A percentile compares a stretch with the other conserved stretches of the same genome.
Conservation (phyloP, 257 asterid species). For the Osmanthus fragrans region DNA sequence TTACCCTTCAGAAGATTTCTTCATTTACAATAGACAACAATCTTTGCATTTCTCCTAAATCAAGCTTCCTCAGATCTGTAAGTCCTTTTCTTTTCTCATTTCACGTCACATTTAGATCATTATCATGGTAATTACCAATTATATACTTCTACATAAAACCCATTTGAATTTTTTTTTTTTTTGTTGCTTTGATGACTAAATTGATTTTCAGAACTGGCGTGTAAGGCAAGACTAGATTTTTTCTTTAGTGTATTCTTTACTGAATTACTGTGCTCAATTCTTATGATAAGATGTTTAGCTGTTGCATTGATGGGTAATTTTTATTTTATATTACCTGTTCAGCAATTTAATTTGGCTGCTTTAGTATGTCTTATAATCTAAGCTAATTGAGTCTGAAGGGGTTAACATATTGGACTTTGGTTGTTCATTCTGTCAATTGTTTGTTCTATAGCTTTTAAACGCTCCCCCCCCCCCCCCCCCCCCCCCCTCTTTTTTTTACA, state of each 20-base stretch:
- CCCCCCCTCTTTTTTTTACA: no score
- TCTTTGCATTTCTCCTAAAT: not conserved
- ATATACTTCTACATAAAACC: not conserved
- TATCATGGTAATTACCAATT: not conserved
- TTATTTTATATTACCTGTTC: no score
- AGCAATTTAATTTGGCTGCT: not conserved
- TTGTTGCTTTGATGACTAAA: not conserved
- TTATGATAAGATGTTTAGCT: not conserved
- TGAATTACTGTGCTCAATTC: not conserved
- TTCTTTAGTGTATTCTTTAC: not conserved
- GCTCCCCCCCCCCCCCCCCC: not conserved
- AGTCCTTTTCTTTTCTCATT: conserved; percentile 5
- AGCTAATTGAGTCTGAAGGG: not conserved
- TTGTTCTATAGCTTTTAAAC: not conserved
- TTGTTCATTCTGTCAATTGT: not conserved
- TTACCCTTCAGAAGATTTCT: conserved; percentile 4
- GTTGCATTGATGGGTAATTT: not conserved
- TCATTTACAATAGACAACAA: conserved; percentile 11
- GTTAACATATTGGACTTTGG: not conserved
- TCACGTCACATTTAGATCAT: not conserved
- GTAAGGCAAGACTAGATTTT: not conserved
- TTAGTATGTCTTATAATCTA: not conserved
- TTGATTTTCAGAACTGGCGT: not conserved
- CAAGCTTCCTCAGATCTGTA: conserved; percentile 18
- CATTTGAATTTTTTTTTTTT: not conserved